phyloP scores from a whole-genome alignment of 768 basidiomycete species.

The Mycena rosella region DNA sequence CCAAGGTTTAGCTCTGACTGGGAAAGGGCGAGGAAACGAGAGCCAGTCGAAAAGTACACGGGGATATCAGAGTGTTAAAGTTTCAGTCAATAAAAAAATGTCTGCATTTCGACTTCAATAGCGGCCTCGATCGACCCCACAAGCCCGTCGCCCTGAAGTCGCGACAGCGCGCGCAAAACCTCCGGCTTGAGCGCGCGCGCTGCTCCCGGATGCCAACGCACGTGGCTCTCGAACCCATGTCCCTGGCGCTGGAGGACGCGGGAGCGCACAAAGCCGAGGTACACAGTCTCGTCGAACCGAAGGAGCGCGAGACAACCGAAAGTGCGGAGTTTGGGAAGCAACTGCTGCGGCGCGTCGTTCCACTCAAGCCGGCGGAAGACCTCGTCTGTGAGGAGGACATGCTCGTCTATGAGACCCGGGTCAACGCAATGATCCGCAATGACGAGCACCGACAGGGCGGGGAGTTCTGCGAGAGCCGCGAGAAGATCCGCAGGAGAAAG shows the following conservation, averaged over 20 bases:
- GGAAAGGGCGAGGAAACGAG: too few species aligned
- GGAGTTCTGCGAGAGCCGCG: slow-evolving; percentile 6
- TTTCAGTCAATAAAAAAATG: slow-evolving; percentile 19
- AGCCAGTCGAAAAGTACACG: too few species aligned
- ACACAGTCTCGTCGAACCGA: slow-evolving; percentile 22
- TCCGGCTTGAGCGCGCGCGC: slow-evolving; percentile 4
- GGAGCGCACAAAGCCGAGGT: slow-evolving; percentile 21
- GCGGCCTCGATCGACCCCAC: slow-evolving; percentile 22
- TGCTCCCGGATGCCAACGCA: slow-evolving; percentile 19
- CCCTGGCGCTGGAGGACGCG: slow-evolving; percentile 1
- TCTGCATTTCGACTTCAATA: slow-evolving; percentile 24
- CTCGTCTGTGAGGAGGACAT: slow-evolving; percentile 16
- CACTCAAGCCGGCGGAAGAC: slow-evolving; percentile 12
- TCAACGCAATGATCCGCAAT: slow-evolving; percentile 22
- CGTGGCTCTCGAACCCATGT: slow-evolving; percentile 13
- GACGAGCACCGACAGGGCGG: slow-evolving; percentile 6
- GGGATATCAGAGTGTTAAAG: too few species aligned
- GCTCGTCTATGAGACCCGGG: background rate
- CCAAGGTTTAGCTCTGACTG: too few species aligned
- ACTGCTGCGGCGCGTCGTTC: background rate
- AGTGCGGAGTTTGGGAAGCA: slow-evolving; percentile 19
- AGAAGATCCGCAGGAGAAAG: slow-evolving; percentile 2
- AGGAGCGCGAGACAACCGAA: slow-evolving; percentile 30
- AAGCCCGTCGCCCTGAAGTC: background rate
- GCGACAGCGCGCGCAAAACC: slow-evolving; percentile 2